phyloP scores from a whole-genome alignment of 495 filamentous ascomycete species.

The Rostrohypoxylon terebratum region DNA sequence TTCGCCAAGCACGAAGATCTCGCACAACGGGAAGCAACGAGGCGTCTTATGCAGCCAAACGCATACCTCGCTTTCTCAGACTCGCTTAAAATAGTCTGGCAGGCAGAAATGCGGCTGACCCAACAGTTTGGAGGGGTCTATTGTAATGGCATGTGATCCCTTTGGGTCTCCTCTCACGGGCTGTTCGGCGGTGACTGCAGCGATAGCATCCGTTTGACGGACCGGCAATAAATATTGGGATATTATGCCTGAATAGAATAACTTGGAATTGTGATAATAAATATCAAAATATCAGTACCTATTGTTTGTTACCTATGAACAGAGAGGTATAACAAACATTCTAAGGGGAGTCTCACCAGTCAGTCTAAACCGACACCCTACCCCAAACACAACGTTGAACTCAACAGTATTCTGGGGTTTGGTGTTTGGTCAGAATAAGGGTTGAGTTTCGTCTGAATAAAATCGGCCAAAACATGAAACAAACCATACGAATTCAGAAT shows the following conservation, averaged over 20 bases:
- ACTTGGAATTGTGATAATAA: background rate
- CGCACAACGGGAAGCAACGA: constrained; percentile 14
- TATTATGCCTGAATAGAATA: background rate
- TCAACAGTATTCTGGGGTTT: background rate
- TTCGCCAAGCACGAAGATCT: background rate
- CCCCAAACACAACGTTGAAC: background rate
- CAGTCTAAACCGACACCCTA: background rate
- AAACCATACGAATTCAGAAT: background rate
- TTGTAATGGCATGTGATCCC: background rate
- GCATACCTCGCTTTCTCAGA: background rate
- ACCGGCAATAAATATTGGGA: background rate
- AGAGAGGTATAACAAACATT: background rate
- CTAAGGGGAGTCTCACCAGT: background rate
- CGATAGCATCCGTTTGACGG: background rate
- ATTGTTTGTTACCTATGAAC: no score
- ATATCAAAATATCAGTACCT: no score
- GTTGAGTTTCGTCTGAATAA: background rate
- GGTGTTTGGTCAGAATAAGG: background rate
- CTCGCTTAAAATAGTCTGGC: background rate
- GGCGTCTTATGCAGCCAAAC: background rate
- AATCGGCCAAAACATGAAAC: background rate
- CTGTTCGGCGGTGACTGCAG: background rate
- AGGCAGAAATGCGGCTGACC: background rate
- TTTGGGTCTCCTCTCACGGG: constrained; percentile 7
- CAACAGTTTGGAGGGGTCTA: constrained; percentile 14